Conservation (phyloP, 495 filamentous ascomycete species). For the Talaromyces borbonicus region DNA sequence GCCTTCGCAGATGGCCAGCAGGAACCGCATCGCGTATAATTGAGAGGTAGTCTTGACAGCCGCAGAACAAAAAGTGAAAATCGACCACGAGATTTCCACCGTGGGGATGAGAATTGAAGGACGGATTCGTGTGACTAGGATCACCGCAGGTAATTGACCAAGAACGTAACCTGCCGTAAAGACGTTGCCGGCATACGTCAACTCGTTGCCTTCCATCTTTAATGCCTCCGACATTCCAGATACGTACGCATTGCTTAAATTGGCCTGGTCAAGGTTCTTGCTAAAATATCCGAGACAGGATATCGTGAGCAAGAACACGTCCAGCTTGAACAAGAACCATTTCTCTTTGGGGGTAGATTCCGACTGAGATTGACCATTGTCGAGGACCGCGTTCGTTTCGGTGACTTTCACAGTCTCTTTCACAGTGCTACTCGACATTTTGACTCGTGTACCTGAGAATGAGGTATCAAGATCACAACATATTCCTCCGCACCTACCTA, state of each 20-base stretch:
- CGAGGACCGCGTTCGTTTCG: neutral
- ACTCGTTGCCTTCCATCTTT: constrained; percentile 34
- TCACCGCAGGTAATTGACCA: constrained; percentile 7
- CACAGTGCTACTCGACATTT: neutral
- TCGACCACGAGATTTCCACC: constrained; percentile 30
- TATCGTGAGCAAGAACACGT: constrained; percentile 17
- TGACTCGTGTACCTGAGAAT: neutral
- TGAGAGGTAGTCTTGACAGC: constrained; percentile 17
- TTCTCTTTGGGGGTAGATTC: constrained; percentile 7
- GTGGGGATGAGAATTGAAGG: constrained; percentile 24
- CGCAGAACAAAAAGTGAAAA: constrained; percentile 25
- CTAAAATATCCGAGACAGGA: constrained; percentile 21
- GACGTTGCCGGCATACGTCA: constrained; percentile 15
- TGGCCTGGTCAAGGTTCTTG: constrained; percentile 25
- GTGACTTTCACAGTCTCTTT: neutral
- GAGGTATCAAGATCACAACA: too few relatives aligned
- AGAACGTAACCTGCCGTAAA: constrained; percentile 11
- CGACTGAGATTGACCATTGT: neutral
- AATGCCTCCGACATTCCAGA: constrained; percentile 46
- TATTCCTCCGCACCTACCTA: too few relatives aligned
- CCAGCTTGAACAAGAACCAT: constrained; percentile 18
- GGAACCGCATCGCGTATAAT: constrained; percentile 17
- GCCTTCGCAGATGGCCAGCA: neutral
- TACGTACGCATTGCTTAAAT: constrained; percentile 28
- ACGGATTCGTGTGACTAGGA: constrained; percentile 8